A percentile compares a stretch with the other conserved stretches of the same genome.
phyloP scores from a whole-genome alignment of 2,329 filamentous ascomycete species.

The Aureobasidium sp. region DNA sequence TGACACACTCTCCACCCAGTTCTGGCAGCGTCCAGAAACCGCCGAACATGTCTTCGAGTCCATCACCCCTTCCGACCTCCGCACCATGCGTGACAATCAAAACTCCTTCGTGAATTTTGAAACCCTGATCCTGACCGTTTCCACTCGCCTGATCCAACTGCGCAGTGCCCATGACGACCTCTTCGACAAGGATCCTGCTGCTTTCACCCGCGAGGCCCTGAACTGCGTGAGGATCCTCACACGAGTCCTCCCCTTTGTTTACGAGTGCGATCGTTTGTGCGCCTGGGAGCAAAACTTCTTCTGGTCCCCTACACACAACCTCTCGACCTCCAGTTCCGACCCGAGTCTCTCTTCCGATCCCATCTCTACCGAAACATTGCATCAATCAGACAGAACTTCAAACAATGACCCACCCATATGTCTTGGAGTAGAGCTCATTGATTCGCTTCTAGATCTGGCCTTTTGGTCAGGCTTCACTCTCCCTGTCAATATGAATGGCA shows the following conservation, averaged over 20 bases:
- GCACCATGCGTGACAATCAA: conserved; percentile 80
- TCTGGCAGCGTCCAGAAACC: conserved; percentile 97
- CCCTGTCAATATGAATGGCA: conserved; percentile 47
- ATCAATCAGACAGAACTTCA: background rate
- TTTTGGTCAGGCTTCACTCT: conserved; percentile 95
- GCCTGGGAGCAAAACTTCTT: conserved; percentile 96
- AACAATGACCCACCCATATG: background rate
- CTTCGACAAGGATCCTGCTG: conserved; percentile 26
- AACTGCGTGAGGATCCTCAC: conserved; percentile 96
- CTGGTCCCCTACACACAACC: conserved; percentile 60
- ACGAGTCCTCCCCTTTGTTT: conserved; percentile 88
- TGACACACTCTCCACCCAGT: conserved; percentile 57
- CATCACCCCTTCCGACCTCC: conserved; percentile 69
- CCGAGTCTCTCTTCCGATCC: conserved; percentile 31
- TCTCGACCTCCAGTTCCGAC: background rate
- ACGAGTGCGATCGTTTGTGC: conserved; percentile 86
- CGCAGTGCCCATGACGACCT: conserved; percentile 88
- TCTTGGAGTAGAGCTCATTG: conserved; percentile 86
- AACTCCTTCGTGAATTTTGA: conserved; percentile 85
- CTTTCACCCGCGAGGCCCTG: conserved; percentile 69
- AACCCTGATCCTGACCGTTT: conserved; percentile 85
- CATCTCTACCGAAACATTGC: conserved; percentile 53
- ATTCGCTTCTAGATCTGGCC: conserved; percentile 87
- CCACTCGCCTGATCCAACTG: conserved; percentile 83
- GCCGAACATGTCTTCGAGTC: conserved; percentile 94